These are phyloP conservation scores for Cladophialophora psammophila DNA, from an alignment of 2,329 filamentous ascomycete species.

Conservation along the genomic window DNA sequence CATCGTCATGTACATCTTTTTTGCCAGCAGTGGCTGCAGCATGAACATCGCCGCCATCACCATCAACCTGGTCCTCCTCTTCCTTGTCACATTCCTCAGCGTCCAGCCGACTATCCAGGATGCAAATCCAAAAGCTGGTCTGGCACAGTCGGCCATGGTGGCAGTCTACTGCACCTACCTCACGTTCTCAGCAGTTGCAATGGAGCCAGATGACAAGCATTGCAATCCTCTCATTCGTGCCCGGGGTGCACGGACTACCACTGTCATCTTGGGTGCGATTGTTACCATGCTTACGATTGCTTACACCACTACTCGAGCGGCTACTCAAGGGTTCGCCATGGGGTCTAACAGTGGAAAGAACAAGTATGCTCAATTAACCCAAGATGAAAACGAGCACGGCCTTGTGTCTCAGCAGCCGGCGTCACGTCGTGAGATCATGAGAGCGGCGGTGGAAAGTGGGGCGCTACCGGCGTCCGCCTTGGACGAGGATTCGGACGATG, in stretches of 20 bases:
- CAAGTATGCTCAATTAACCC: conserved; percentile 65
- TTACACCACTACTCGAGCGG: conserved; percentile 95
- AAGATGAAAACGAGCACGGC: conserved; percentile 80
- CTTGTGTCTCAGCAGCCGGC: conserved; percentile 86
- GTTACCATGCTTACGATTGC: conserved; percentile 97
- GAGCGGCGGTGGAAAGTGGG: conserved; percentile 89
- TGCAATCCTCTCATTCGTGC: conserved; percentile 92
- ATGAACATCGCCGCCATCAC: conserved; percentile 99
- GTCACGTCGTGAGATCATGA: conserved; percentile 83
- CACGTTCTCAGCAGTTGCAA: conserved; percentile 96
- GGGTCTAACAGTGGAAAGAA: conserved; percentile 51
- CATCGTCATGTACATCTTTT: conserved; percentile 96
- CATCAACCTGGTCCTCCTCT: conserved; percentile 84
- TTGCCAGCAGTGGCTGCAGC: conserved; percentile 78
- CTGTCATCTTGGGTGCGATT: conserved; percentile 88
- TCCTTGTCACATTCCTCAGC: conserved; percentile 81
- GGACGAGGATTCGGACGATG: conserved; percentile 72
- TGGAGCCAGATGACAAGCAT: conserved; percentile 93
- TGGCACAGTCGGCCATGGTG: conserved; percentile 98
- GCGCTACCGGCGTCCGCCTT: conserved; percentile 90
- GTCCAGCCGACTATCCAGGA: conserved; percentile 91
- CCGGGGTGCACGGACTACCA: conserved; percentile 86
- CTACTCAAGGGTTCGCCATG: conserved; percentile 75
- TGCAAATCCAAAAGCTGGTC: conserved; percentile 87
- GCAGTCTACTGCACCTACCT: conserved; percentile 98